These are phyloP conservation scores for Saturnispora dispora DNA, from an alignment of 805 yeast genomes.

Conservation along the genomic window DNA sequence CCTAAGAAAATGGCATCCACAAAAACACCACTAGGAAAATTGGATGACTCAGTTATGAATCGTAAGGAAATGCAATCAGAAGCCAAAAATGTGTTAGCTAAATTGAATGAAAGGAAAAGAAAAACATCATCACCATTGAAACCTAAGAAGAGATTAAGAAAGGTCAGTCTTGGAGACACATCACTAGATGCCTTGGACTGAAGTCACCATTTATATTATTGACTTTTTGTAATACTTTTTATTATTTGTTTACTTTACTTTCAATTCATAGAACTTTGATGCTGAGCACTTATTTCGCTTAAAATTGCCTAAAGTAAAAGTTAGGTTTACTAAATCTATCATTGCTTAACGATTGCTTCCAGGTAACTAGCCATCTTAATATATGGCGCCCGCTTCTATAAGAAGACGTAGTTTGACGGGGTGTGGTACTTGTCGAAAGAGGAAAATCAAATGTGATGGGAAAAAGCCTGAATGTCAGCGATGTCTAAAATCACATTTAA, in stretches of 20 bases:
- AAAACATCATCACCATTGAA: conserved; percentile 12
- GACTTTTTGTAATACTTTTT: not conserved
- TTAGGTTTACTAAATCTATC: not conserved
- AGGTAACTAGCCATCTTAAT: not conserved
- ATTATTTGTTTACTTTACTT: not conserved
- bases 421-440: conserved; percentile 46
- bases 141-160: conserved; percentile 12
- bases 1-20: conserved; percentile 5
- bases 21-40: conserved; percentile 6
- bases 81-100: not conserved
- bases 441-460: conserved; percentile 40
- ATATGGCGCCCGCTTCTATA: not conserved
- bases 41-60: conserved; percentile 10
- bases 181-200: conserved; percentile 4
- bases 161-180: conserved; percentile 8
- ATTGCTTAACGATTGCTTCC: not conserved
- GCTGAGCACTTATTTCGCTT: conserved; percentile 7
- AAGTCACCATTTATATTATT: not conserved
- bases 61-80: conserved; percentile 6
- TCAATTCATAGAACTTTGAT: not conserved
- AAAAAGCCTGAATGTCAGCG: conserved; percentile 37
- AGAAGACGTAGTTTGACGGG: conserved; percentile 35
- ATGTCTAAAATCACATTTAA: conserved; percentile 35
- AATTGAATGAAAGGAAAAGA: conserved; percentile 8
- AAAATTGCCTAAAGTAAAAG: not conserved